Evolutionary conservation across 2,329 filamentous ascomycete genomes (phyloP).

Genomic region (Geosmithia flava): DNA sequence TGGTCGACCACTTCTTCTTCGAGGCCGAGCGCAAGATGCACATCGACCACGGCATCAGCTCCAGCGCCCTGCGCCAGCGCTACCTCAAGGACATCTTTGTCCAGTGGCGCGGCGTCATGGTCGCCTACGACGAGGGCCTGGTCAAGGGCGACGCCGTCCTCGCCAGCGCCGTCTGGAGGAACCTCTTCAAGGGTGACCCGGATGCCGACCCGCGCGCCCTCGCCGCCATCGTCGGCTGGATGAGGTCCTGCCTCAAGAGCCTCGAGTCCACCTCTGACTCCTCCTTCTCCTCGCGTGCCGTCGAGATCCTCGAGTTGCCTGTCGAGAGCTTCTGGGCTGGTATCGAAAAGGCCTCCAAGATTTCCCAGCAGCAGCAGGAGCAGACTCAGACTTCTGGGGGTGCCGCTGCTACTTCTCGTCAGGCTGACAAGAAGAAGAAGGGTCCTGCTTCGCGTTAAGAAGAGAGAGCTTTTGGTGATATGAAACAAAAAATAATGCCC

Average conservation of each 20-base stretch:
- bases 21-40: slow-evolving; percentile 78
- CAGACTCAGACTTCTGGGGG: too few species aligned
- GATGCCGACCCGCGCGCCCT: slow-evolving; percentile 37
- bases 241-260: slow-evolving; percentile 32
- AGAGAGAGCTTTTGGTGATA: too few species aligned
- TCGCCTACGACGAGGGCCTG: slow-evolving; percentile 76
- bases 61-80: slow-evolving; percentile 45
- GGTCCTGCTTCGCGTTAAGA: background rate
- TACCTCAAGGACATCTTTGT: slow-evolving; percentile 82
- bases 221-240: slow-evolving; percentile 44
- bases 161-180: slow-evolving; percentile 81
- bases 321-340: slow-evolving; percentile 31
- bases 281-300: slow-evolving; percentile 15
- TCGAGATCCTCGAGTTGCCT: slow-evolving; percentile 20
- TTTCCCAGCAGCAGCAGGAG: background rate
- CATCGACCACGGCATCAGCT: slow-evolving; percentile 58
- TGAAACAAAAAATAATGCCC: background rate
- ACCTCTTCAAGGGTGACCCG: slow-evolving; percentile 65
- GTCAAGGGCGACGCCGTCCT: slow-evolving; percentile 66
- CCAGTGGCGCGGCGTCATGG: slow-evolving; percentile 79
- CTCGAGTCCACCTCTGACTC: slow-evolving; percentile 38
- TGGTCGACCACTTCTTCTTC: slow-evolving; percentile 93
- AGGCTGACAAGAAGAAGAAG: background rate
- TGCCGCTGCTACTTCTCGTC: background rate
- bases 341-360: slow-evolving; percentile 20